phyloP scores from a whole-genome alignment of 805 yeast species.

The Candida dendrica region DNA sequence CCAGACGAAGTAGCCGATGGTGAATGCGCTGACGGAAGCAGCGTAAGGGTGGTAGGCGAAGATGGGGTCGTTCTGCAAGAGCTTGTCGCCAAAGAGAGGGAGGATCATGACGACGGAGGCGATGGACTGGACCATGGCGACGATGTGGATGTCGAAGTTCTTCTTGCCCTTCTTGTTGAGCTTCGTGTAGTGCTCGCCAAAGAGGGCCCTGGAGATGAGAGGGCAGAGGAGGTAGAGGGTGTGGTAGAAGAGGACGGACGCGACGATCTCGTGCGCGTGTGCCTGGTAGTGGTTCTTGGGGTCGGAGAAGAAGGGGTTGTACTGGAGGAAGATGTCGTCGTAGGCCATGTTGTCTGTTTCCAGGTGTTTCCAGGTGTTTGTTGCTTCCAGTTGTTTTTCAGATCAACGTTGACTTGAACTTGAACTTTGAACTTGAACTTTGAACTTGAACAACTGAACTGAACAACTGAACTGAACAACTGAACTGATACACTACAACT shows the following conservation, averaged over 20 bases:
- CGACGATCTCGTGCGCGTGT: constrained; percentile 74
- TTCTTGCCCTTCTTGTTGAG: constrained; percentile 40
- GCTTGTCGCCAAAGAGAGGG: constrained; percentile 59
- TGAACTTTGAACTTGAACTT: no score
- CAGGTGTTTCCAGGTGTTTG: no score
- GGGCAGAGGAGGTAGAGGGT: constrained; percentile 47
- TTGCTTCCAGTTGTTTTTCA: no score
- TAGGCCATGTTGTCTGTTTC: no score
- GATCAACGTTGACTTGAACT: no score
- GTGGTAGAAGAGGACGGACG: constrained; percentile 55
- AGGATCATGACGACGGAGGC: constrained; percentile 50
- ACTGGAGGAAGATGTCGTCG: constrained; percentile 10
- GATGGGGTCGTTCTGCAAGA: constrained; percentile 42
- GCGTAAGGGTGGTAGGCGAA: constrained; percentile 71
- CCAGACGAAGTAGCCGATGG: constrained; percentile 90
- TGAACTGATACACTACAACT: no score
- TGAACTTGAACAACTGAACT: no score
- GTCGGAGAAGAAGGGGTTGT: constrained; percentile 25
- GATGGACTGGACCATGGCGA: constrained; percentile 78
- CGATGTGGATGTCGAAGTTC: constrained; percentile 88
- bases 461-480: no score
- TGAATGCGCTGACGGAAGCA: constrained; percentile 63
- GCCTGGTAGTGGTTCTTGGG: constrained; percentile 36
- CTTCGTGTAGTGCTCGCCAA: constrained; percentile 48
- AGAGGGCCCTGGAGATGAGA: constrained; percentile 35